Percentiles rank a stretch among this genome's conserved stretches.
These are phyloP conservation scores for Nemania serpens DNA, from an alignment of 2,329 filamentous ascomycete genomes.

Conservation along the genomic window DNA sequence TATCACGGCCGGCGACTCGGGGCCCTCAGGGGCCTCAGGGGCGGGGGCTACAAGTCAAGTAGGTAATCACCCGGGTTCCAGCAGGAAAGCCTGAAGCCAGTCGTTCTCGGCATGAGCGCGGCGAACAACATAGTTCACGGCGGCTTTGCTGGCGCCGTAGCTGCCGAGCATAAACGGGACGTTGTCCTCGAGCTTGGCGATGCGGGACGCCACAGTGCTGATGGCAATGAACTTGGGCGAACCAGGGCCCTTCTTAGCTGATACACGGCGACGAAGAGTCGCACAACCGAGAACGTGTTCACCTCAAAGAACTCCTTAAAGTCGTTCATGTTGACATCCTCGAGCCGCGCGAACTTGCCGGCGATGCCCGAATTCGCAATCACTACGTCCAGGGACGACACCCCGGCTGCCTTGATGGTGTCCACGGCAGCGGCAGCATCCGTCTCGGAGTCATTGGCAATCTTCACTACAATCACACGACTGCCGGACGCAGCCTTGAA, in stretches of 20 bases:
- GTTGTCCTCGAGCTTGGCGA: slow-evolving; percentile 8
- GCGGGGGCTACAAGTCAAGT: not conserved
- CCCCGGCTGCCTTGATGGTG: not conserved
- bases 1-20: no score
- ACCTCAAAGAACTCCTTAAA: slow-evolving; percentile 1
- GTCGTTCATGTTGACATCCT: not conserved
- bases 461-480: not conserved
- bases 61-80: slow-evolving; percentile 12
- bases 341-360: not conserved
- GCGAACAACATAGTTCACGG: slow-evolving; percentile 19
- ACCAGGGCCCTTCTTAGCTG: not conserved
- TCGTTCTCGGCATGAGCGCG: slow-evolving; percentile 14
- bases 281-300: not conserved
- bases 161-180: slow-evolving; percentile 8
- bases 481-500: not conserved
- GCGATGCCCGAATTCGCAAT: slow-evolving; percentile 62
- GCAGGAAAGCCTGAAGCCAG: slow-evolving; percentile 12
- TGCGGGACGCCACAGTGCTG: slow-evolving; percentile 13
- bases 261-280: slow-evolving; percentile 1
- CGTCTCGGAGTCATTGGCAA: slow-evolving; percentile 1
- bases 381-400: slow-evolving; percentile 52
- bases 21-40: no score
- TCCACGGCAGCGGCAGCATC: not conserved
- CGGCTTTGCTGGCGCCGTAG: slow-evolving; percentile 19
- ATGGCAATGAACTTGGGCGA: slow-evolving; percentile 18